phyloP scores from a whole-genome alignment of 768 basidiomycete genomes.

The Lyophyllum shimeji region DNA sequence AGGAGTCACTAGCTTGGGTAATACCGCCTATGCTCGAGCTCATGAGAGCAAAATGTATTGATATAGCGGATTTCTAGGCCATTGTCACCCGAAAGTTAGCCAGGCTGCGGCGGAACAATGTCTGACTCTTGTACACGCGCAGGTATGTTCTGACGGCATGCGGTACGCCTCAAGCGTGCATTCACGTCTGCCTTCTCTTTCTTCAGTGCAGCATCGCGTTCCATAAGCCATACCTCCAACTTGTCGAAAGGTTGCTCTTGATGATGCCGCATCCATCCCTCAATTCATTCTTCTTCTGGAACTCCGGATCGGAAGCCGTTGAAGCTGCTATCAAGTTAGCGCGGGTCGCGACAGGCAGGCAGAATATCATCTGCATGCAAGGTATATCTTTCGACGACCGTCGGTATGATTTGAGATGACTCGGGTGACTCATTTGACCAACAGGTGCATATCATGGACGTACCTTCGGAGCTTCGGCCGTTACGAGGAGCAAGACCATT shows the following conservation, averaged over 20 bases:
- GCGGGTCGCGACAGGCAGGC: conserved; percentile 70
- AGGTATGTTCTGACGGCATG: conserved; percentile 44
- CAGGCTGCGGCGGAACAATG: conserved; percentile 89
- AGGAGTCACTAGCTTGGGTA: conserved; percentile 83
- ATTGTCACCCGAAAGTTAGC: conserved; percentile 86
- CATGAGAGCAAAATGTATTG: neutral
- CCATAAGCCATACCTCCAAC: conserved; percentile 81
- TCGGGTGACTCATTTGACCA: neutral
- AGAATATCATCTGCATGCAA: conserved; percentile 92
- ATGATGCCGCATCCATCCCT: conserved; percentile 90
- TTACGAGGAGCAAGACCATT: conserved; percentile 92
- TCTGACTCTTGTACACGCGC: conserved; percentile 73
- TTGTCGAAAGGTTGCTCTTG: conserved; percentile 83
- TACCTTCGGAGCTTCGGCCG: conserved; percentile 89
- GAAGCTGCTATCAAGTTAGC: conserved; percentile 91
- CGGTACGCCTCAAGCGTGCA: neutral
- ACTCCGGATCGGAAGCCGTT: conserved; percentile 92
- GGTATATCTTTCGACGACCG: conserved; percentile 34
- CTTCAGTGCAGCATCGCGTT: conserved; percentile 84
- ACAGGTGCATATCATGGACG: conserved; percentile 86
- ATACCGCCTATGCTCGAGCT: neutral
- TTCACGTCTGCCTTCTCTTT: neutral
- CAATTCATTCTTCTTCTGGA: conserved; percentile 97
- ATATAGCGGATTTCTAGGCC: conserved; percentile 47
- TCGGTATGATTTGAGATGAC: neutral